Evolutionary conservation across 2,329 filamentous ascomycete species (phyloP).

Genomic region (Cladosporium sp.): DNA sequence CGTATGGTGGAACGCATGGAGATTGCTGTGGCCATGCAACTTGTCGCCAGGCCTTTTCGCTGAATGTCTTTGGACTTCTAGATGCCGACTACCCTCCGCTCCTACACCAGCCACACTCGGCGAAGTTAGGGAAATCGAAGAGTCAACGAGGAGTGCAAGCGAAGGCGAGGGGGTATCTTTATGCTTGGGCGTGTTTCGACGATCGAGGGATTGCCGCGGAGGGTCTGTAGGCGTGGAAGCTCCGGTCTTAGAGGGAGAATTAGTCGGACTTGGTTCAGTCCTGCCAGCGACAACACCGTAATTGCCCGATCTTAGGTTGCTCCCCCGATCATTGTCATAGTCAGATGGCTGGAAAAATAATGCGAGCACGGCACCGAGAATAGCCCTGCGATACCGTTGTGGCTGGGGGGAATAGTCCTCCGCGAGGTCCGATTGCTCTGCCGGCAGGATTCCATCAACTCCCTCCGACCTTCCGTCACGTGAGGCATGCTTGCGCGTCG

Average conservation of each 20-base stretch:
- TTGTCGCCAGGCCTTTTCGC: constrained; percentile 24
- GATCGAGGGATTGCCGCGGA: constrained; percentile 16
- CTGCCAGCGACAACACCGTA: constrained; percentile 5
- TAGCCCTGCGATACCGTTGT: constrained; percentile 62
- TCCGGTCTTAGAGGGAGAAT: constrained; percentile 39
- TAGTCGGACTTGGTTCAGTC: constrained; percentile 11
- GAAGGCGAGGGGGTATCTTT: constrained; percentile 34
- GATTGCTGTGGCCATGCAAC: constrained; percentile 27
- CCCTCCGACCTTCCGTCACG: constrained; percentile 22
- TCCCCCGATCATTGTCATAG: neutral
- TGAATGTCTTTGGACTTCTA: constrained; percentile 33
- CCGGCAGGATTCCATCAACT: constrained; percentile 46
- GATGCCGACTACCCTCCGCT: constrained; percentile 36
- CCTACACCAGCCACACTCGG: constrained; percentile 36
- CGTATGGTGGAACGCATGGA: constrained; percentile 28
- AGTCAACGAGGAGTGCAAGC: constrained; percentile 39
- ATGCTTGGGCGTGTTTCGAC: constrained; percentile 32
- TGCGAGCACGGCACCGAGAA: constrained; percentile 66
- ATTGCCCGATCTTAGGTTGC: constrained; percentile 11
- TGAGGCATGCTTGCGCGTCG: neutral
- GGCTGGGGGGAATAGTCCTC: constrained; percentile 62
- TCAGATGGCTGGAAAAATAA: constrained; percentile 48
- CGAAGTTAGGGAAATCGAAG: constrained; percentile 38
- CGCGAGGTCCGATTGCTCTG: constrained; percentile 44
- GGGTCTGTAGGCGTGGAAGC: constrained; percentile 33